Base-by-base conservation (phyloP, 2,329 filamentous ascomycete genomes). In the Paramyrothecium roridum region DNA sequence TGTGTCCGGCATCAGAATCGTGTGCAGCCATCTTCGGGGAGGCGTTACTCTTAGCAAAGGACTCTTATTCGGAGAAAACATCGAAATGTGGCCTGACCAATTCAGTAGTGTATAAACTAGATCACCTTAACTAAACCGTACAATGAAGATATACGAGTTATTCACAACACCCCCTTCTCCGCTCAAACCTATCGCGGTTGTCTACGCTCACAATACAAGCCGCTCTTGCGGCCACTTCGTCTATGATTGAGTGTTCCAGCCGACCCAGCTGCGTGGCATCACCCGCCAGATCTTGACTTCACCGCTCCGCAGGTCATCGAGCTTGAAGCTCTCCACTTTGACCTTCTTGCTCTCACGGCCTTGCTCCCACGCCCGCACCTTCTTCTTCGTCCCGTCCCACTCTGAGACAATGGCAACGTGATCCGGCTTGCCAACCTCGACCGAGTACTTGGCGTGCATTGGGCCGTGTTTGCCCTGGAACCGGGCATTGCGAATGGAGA, bases 351-450 rank as follows among this genome's bases (percentile, higher is more conserved):
- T 93, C 77, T 98, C 93, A 16, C 93, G 80, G 0, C 93, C 93
- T 70, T 99, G 95, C 72, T 98, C 95, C 90, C 91, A 98, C 2
- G 88, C 93, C 26, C 93, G 80, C 23, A 99, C 88, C 80, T 98
- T 97, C 82, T 96, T 96, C 83, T 97, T 96, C 45, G 91, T 96
- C 3, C 95, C 95, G 71, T 99, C 95, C 95, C 95, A 99, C 71
- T 99, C 95, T 11, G 91, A 84, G 3, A 99, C 93, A 2, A 99
- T 78, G 2, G 84, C 95, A 0, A 98, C 93, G 66, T 99, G 95
- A 60, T 93, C 91, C 3, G 84, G 85, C 69, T 91, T 95, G 61
- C 92, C 93, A 1, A 97, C 90, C 63, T 99, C 95, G 52, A 85
- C 78, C 50, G 81, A 87, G 72, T 99, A 99, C 72, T 97, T 98